Percentiles rank a stretch among this genome's conserved stretches.
Conservation (phyloP, 106 monocot species). For the Acanthochlamys bracteata region DNA sequence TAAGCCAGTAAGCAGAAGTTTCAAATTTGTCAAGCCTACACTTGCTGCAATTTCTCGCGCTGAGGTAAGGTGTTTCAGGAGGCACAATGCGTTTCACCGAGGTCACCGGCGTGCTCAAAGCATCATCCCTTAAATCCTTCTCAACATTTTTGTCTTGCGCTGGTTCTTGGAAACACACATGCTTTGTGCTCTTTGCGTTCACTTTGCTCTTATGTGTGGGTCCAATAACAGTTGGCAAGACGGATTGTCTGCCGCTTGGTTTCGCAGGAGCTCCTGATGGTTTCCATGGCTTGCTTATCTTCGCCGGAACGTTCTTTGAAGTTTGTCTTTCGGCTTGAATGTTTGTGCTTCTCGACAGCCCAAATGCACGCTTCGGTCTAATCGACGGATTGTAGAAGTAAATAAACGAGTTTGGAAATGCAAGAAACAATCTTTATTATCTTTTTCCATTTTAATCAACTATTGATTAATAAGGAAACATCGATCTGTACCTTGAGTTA, state of each 20-base stretch:
- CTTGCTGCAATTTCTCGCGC: constrained; percentile 52
- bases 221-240: background rate
- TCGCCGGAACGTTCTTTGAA: background rate
- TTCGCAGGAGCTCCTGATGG: constrained; percentile 6
- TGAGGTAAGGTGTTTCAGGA: constrained; percentile 44
- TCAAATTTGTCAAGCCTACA: constrained; percentile 53
- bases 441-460: no score
- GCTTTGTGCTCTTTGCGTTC: constrained; percentile 5
- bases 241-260: background rate
- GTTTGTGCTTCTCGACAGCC: constrained; percentile 38
- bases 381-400: background rate
- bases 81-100: background rate
- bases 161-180: constrained; percentile 26
- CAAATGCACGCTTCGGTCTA: constrained; percentile 57
- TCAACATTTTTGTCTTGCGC: background rate
- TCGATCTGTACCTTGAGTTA: constrained; percentile 1
- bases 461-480: background rate
- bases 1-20: constrained; percentile 53
- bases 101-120: constrained; percentile 28
- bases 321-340: constrained; percentile 24
- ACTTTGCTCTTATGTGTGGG: background rate
- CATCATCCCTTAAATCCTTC: constrained; percentile 10
- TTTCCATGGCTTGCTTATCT: constrained; percentile 26
- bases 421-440: background rate
- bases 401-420: background rate